These are phyloP conservation scores for Lichtheimia corymbifera DNA, from an alignment of 371 early-diverging fungal species.

Conservation along the genomic window DNA sequence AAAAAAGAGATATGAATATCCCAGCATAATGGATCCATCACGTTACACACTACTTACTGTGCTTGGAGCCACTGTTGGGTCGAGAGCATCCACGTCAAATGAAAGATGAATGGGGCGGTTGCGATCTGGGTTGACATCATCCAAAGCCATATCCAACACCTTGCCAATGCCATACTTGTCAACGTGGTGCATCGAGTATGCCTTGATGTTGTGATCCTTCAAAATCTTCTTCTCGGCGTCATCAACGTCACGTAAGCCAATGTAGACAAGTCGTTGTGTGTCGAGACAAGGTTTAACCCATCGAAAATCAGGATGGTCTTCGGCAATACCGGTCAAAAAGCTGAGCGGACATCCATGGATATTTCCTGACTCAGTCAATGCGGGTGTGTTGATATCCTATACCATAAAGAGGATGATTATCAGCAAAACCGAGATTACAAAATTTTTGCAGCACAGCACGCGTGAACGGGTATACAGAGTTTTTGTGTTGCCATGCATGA, in stretches of 20 bases:
- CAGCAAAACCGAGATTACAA: too few species aligned
- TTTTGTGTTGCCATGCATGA: too few species aligned
- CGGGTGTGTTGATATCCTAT: constrained; percentile 96
- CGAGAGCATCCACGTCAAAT: constrained; percentile 96
- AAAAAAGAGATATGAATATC: background rate
- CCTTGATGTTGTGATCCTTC: constrained; percentile 79
- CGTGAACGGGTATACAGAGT: too few species aligned
- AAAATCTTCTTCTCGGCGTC: constrained; percentile 83
- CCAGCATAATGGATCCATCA: background rate
- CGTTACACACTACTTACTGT: constrained; percentile 60
- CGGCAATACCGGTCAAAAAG: constrained; percentile 86
- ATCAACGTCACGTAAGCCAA: constrained; percentile 96
- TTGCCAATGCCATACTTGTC: constrained; percentile 93
- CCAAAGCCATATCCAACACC: constrained; percentile 93
- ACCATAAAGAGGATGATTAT: background rate
- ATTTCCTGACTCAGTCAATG: constrained; percentile 86
- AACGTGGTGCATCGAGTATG: constrained; percentile 96
- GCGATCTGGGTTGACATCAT: constrained; percentile 82
- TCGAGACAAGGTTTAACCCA: constrained; percentile 86
- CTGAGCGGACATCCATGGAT: constrained; percentile 96
- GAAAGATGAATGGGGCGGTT: constrained; percentile 88
- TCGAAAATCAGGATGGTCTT: constrained; percentile 67
- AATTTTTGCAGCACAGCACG: too few species aligned
- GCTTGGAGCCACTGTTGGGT: constrained; percentile 92
- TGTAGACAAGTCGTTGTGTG: constrained; percentile 85